Evolutionary conservation across 345 rosid species (phyloP).

Genomic region (Cardamine resedifolia): DNA sequence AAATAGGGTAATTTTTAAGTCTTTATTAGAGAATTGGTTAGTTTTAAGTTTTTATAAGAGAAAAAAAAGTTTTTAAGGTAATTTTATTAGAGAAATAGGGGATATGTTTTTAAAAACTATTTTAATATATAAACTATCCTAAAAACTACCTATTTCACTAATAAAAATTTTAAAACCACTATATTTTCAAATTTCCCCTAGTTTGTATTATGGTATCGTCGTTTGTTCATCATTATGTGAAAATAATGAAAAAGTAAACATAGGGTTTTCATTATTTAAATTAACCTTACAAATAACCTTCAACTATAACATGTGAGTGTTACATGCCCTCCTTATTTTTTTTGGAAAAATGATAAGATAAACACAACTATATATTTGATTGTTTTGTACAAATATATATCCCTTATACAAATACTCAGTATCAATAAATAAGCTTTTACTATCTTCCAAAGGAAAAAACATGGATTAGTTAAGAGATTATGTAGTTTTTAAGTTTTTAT

Average conservation of each 20-base stretch:
- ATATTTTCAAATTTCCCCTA: too few species aligned
- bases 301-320: neutral
- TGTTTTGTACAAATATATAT: constrained; percentile 1
- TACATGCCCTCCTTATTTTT: neutral
- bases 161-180: too few species aligned
- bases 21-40: too few species aligned
- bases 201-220: neutral
- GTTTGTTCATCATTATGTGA: neutral
- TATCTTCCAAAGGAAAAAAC: neutral
- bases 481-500: too few species aligned
- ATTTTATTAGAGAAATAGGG: too few species aligned
- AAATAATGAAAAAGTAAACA: neutral
- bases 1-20: too few species aligned
- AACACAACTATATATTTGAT: neutral
- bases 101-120: too few species aligned
- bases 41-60: too few species aligned
- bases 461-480: too few species aligned
- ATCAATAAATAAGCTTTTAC: neutral
- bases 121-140: too few species aligned
- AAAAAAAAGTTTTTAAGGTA: too few species aligned
- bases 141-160: too few species aligned
- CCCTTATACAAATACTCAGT: neutral
- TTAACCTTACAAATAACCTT: neutral
- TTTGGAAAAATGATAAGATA: neutral
- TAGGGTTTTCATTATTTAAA: neutral